Base-by-base conservation (phyloP, 495 filamentous ascomycete genomes). In the Tetracladium marchalianum region DNA sequence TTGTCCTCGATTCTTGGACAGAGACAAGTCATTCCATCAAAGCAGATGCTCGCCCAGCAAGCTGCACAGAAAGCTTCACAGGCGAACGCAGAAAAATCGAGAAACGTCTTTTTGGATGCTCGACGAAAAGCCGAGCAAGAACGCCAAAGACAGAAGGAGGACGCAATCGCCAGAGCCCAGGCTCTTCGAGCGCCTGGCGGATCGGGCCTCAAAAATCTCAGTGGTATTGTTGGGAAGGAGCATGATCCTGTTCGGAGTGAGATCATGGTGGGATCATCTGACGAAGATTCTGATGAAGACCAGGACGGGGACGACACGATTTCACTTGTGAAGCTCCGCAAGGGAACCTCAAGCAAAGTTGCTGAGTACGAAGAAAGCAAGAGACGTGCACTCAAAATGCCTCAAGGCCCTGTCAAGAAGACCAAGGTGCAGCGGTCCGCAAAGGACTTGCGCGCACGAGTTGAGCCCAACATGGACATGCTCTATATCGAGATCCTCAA, bases 371-470 rank as follows among this genome's bases (percentile, higher is more conserved):
- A 75, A 54, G 70, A 80, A 39, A 77, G 67, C 46, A 70, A 78
- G 51, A 69, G 68, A 31, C 60, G 67, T 27, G 68, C 71, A 31
- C 69, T 72, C 19, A 68, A 75, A 35, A 62, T 69, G 40, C 53
- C 57, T 1, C 77, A 77, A 36, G 78, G 77, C 1, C 90, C 90
- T 0, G 78, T 92, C 18, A 87, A 84, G 66, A 95, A 93, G 66
- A 64, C 73, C 41, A 85, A 82, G 59, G 71, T 85, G 12, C 64
- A 78, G 38, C 74, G 90, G 24, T 89, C 86, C 17, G 77, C 81
- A 2, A 90, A 89, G 58, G 92, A 97, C 62, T 89, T 95, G 80
- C 84, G 93, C 47, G 93, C 92, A 41, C 81, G 92, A 39, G 67
- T 98, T 42, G 82, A 88, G 18, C 92, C 92, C 7, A 87, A 95